phyloP scores from a whole-genome alignment of 2,329 filamentous ascomycete species.

The Graphiopsis chlorocephala region DNA sequence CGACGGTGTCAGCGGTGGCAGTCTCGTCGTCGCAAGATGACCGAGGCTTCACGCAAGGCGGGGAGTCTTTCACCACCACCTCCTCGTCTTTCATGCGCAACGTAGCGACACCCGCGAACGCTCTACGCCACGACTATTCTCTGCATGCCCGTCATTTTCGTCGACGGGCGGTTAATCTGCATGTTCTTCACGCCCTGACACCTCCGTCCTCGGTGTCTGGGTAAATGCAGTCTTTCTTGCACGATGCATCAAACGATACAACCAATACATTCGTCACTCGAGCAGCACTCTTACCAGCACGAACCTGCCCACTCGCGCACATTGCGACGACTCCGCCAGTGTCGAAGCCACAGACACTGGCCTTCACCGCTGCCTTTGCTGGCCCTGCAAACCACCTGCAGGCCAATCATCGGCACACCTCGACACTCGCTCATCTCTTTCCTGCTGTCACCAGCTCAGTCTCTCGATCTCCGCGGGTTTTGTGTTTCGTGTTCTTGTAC shows the following conservation, averaged over 20 bases:
- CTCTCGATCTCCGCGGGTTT: background rate
- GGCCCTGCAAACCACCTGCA: background rate
- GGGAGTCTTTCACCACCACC: constrained; percentile 5
- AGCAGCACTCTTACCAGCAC: background rate
- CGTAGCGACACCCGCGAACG: constrained; percentile 16
- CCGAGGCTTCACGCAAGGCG: constrained; percentile 13
- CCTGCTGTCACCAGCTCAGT: background rate
- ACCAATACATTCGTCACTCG: constrained; percentile 12
- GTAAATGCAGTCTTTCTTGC: constrained; percentile 1
- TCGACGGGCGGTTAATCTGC: background rate
- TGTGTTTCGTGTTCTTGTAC: constrained; percentile 2
- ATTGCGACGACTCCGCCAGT: background rate
- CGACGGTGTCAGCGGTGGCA: constrained; percentile 15
- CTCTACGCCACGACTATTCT: constrained; percentile 10
- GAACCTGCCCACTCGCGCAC: background rate
- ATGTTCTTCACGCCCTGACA: background rate
- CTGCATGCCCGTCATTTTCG: background rate
- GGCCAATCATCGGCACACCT: background rate
- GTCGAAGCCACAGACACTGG: background rate
- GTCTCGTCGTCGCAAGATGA: constrained; percentile 14
- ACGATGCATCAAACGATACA: constrained; percentile 10
- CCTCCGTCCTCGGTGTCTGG: background rate
- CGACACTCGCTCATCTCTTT: background rate
- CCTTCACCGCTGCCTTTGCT: background rate
- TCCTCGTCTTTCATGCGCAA: constrained; percentile 12